Percentiles rank a stretch among this genome's conserved stretches.
phyloP scores from a whole-genome alignment of 371 early-diverging fungal genomes.

The Syncephalastrum racemosum region DNA sequence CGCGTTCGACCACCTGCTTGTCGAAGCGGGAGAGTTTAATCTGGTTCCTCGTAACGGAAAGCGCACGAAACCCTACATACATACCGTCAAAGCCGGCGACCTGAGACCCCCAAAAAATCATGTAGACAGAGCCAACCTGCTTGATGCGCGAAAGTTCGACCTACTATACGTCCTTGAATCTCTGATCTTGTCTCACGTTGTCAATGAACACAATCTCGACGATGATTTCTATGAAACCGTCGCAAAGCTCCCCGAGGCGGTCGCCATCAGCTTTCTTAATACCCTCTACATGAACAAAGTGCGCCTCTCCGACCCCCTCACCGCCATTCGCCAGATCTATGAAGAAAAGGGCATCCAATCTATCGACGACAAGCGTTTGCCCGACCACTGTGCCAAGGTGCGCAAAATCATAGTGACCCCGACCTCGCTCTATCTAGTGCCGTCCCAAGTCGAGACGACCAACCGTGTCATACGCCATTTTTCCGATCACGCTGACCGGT shows the following conservation, averaged over 20 bases:
- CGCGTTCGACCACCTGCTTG: conserved; percentile 23
- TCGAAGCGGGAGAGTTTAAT: conserved; percentile 41
- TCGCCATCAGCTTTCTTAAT: conserved; percentile 39
- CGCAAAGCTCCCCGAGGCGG: conserved; percentile 19
- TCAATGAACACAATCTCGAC: conserved; percentile 47
- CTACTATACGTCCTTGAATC: conserved; percentile 52
- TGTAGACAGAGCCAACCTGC: conserved; percentile 15
- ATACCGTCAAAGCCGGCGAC: conserved; percentile 5
- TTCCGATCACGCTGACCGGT: conserved; percentile 48
- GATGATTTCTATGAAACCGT: conserved; percentile 27
- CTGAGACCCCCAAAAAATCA: conserved; percentile 12
- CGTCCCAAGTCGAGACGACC: conserved; percentile 58
- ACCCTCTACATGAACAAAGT: conserved; percentile 24
- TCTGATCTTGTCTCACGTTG: conserved; percentile 30
- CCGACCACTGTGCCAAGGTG: conserved; percentile 52
- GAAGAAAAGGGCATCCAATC: conserved; percentile 18
- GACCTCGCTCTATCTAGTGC: conserved; percentile 53
- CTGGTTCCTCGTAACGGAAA: conserved; percentile 29
- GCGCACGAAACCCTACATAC: conserved; percentile 6
- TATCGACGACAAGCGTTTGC: conserved; percentile 26
- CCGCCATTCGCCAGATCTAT: conserved; percentile 19
- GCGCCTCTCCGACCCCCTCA: conserved; percentile 41
- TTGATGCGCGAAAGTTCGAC: conserved; percentile 25
- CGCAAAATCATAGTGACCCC: conserved; percentile 67
- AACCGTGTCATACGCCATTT: conserved; percentile 70